Evolutionary conservation across 2,329 filamentous ascomycete species (phyloP).

Genomic region (Aspergillus hortae): DNA sequence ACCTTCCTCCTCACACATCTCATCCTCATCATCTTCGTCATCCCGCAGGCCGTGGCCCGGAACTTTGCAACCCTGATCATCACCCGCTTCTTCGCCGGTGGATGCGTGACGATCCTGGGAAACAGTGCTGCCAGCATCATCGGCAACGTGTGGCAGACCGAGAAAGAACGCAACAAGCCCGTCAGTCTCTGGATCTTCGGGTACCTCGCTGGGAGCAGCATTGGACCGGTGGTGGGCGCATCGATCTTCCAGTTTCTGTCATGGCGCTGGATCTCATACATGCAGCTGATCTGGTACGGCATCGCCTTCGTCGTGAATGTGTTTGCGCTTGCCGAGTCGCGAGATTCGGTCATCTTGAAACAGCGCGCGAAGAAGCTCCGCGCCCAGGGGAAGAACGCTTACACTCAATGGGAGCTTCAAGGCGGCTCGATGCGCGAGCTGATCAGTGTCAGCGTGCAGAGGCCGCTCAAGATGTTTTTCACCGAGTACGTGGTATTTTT

Average conservation of each 20-base stretch:
- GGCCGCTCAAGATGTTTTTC: slow-evolving; percentile 34
- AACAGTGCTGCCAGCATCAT: slow-evolving; percentile 32
- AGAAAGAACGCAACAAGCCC: slow-evolving; percentile 32
- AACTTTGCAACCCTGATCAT: slow-evolving; percentile 45
- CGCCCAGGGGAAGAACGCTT: slow-evolving; percentile 24
- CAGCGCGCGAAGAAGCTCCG: slow-evolving; percentile 34
- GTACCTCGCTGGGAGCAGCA: slow-evolving; percentile 38
- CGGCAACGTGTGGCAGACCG: slow-evolving; percentile 30
- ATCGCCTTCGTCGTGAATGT: slow-evolving; percentile 36
- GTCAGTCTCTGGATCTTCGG: slow-evolving; percentile 41
- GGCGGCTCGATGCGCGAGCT: slow-evolving; percentile 25
- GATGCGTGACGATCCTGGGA: slow-evolving; percentile 37
- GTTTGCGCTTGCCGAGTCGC: slow-evolving; percentile 38
- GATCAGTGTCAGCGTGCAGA: slow-evolving; percentile 32
- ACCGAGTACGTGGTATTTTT: slow-evolving; percentile 42
- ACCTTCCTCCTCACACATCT: slow-evolving; percentile 39
- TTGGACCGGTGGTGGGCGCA: slow-evolving; percentile 44
- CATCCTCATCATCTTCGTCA: slow-evolving; percentile 37
- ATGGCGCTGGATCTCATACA: slow-evolving; percentile 40
- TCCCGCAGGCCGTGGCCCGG: slow-evolving; percentile 41
- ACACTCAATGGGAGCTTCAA: slow-evolving; percentile 33
- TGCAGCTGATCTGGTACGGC: slow-evolving; percentile 38
- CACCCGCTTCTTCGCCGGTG: slow-evolving; percentile 42
- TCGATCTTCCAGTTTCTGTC: slow-evolving; percentile 24
- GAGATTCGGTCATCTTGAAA: slow-evolving; percentile 38